Conservation (phyloP, 2,329 filamentous ascomycete genomes). For the Alternaria gaisen region DNA sequence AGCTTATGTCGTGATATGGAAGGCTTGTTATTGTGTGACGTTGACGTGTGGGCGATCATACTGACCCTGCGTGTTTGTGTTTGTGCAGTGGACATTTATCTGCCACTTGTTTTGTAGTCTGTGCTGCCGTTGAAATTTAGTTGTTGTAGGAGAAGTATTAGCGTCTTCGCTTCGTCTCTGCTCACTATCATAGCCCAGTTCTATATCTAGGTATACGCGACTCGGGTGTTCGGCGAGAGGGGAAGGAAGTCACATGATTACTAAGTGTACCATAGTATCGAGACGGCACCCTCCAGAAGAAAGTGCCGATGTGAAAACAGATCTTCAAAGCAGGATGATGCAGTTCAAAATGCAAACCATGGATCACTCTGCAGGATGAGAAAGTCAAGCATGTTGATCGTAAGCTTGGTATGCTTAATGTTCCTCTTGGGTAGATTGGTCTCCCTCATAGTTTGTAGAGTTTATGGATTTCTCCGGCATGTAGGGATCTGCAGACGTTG, state of each 20-base stretch:
- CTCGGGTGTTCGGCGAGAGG: neutral
- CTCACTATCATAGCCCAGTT: neutral
- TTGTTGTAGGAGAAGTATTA: neutral
- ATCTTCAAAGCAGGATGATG: slow-evolving; percentile 2
- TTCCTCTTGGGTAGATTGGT: neutral
- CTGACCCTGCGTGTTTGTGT: neutral
- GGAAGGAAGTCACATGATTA: neutral
- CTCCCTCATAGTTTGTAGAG: neutral
- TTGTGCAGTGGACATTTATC: neutral
- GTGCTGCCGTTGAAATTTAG: neutral
- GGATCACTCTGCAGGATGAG: neutral
- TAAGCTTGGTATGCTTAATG: slow-evolving; percentile 5
- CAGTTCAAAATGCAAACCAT: neutral
- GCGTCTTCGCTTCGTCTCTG: neutral
- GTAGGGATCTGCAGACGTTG: neutral
- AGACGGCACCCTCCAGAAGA: neutral
- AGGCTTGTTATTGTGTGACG: neutral
- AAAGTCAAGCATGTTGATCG: slow-evolving; percentile 2
- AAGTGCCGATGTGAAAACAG: neutral
- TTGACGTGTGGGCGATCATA: neutral
- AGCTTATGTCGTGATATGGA: neutral
- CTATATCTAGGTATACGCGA: neutral
- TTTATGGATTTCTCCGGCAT: neutral
- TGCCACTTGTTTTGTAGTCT: neutral
- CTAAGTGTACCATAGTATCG: neutral